A percentile compares a stretch with the other conserved stretches of the same genome.
phyloP scores from a whole-genome alignment of 2,329 filamentous ascomycete genomes.

The Paraphaeosphaeria minitans region DNA sequence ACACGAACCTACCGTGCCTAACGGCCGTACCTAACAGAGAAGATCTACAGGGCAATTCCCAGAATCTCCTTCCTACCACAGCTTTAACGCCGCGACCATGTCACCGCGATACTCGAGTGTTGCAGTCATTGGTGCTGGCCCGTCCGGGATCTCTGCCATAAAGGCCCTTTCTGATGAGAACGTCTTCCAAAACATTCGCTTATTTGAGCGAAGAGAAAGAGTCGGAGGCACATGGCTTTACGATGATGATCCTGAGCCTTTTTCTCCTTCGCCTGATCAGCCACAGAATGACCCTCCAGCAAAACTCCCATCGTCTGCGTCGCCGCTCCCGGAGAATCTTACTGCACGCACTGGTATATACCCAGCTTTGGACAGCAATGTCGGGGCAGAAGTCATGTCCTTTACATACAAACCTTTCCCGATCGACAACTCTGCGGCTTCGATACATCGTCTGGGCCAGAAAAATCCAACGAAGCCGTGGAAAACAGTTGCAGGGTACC shows the following conservation, averaged over 20 bases:
- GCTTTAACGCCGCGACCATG: neutral
- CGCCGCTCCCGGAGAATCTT: constrained; percentile 11
- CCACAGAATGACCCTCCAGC: constrained; percentile 7
- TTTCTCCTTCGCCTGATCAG: constrained; percentile 17
- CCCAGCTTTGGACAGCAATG: constrained; percentile 17
- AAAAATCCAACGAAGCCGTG: constrained; percentile 15
- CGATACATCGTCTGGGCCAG: constrained; percentile 12
- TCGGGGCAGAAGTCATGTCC: constrained; percentile 12
- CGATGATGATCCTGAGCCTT: constrained; percentile 33
- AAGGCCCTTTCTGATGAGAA: constrained; percentile 40
- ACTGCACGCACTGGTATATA: constrained; percentile 15
- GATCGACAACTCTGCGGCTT: constrained; percentile 15
- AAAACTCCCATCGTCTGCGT: constrained; percentile 8
- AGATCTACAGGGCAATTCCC: too few species aligned
- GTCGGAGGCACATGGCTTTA: constrained; percentile 41
- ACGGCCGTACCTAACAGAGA: too few species aligned
- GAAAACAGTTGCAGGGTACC: constrained; percentile 12
- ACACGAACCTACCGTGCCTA: too few species aligned
- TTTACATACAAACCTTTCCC: constrained; percentile 17
- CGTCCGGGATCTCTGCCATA: constrained; percentile 35
- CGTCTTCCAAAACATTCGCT: constrained; percentile 35
- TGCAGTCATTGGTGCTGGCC: constrained; percentile 38
- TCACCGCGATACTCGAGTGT: constrained; percentile 20
- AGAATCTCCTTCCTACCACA: neutral
- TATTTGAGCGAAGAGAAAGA: constrained; percentile 40